phyloP scores from a whole-genome alignment of 108 stramenopile species.

The Cyclotella choctawhatcheeana region DNA sequence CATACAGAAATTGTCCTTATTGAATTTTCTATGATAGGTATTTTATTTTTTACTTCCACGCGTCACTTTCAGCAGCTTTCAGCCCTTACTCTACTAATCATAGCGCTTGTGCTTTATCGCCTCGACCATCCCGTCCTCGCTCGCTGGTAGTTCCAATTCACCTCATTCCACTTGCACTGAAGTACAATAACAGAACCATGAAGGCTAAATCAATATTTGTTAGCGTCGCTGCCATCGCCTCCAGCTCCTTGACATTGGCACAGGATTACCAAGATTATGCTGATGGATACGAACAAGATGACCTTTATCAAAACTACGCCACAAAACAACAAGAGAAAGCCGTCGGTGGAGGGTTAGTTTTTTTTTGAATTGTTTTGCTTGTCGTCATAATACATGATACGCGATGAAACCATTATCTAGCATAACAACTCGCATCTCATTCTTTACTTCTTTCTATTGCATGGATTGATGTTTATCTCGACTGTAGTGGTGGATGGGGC shows the following conservation, averaged over 20 bases:
- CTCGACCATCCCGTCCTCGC: no score
- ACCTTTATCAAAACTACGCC: conserved; percentile 81
- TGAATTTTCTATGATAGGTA: background rate
- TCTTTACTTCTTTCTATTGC: background rate
- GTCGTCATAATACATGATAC: no score
- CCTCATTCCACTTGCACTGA: background rate
- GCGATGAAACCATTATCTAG: background rate
- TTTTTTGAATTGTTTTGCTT: background rate
- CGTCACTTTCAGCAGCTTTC: no score
- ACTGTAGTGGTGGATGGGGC: conserved; percentile 50
- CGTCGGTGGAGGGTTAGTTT: conserved; percentile 43
- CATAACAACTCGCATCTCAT: background rate
- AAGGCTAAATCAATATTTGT: conserved; percentile 34
- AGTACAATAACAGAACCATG: conserved; percentile 13
- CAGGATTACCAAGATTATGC: conserved; percentile 81
- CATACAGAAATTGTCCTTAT: no score
- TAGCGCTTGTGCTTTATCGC: no score
- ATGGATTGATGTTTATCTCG: background rate
- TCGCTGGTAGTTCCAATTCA: background rate
- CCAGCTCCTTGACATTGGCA: conserved; percentile 19
- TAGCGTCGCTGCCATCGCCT: conserved; percentile 26
- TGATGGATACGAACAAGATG: conserved; percentile 70
- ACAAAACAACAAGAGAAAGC: conserved; percentile 61
- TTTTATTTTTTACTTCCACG: background rate
- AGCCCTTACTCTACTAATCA: no score